Base-by-base conservation (phyloP, 78 protist species). In the Dictyostelium capitatum region DNA sequence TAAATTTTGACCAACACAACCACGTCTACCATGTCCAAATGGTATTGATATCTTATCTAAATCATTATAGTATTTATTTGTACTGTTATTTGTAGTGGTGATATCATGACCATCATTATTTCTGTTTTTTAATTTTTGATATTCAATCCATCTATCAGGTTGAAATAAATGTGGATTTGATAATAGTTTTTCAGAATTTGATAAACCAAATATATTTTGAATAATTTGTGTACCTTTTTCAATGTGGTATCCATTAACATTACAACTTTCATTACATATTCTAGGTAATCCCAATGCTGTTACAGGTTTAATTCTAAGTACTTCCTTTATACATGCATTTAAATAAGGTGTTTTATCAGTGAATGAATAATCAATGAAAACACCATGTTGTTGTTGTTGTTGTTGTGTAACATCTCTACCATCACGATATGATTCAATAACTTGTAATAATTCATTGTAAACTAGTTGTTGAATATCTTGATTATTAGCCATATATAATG, bases 1-100 rank as follows among this genome's bases (percentile, higher is more conserved):
- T 23, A 87, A 46, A 59, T 77, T 54, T 28, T 64, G 41, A 64
- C 93, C 93, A 28, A 87, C 84, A 50, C 93, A 87, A 32, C 67
- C 80, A 23, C 93, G 25, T 48, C 83, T 82, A 48, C 93, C 93
- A 54, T 59, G 23, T n/a, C 84, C 83, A 25, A 87, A 87, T 32
- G 91, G 91, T 10, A 87, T 87, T 73, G 79, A 73, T 2, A 73
- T 19, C 50, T 32, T 73, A 46, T 47, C 79, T 19, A 73, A 46
- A 47, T 73, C 79, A 73, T 47, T 73, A 46, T 9, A 37, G 20
- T n/a, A 37, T 46, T 73, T 47, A 46, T 73, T 47, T 46, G 8
- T 47, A 20, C 20, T 32, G 17, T 14, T 17, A 17, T 17, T 4
- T 3, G 62, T 54, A 19, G 12, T 12, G 1, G 43, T 37, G 62